These are phyloP conservation scores for Stromatinia cepivora DNA, from an alignment of 2,329 filamentous ascomycete genomes.

Conservation along the genomic window DNA sequence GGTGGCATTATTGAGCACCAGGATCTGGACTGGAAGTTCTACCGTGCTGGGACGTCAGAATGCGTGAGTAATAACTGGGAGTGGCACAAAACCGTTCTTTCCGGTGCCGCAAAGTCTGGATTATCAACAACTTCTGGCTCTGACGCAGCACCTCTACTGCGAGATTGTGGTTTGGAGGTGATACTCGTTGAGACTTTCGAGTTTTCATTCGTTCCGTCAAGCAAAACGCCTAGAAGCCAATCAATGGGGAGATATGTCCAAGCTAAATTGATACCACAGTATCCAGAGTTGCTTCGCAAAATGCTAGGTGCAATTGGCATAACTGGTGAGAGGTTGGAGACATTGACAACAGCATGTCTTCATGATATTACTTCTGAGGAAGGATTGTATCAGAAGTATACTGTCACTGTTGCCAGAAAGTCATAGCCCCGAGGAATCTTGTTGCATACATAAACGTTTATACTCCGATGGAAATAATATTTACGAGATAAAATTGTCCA, in stretches of 20 bases:
- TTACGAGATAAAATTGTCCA: background rate
- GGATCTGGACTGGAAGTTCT: constrained; percentile 23
- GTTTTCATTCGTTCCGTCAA: constrained; percentile 16
- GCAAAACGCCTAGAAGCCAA: constrained; percentile 14
- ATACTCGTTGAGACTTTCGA: constrained; percentile 13
- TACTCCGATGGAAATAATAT: background rate
- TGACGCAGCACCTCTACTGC: background rate
- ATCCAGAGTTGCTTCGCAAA: constrained; percentile 17
- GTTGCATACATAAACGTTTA: background rate
- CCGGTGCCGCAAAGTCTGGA: background rate
- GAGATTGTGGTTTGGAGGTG: constrained; percentile 7
- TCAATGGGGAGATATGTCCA: constrained; percentile 21
- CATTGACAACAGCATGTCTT: constrained; percentile 17
- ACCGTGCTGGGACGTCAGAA: constrained; percentile 12
- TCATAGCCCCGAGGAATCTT: background rate
- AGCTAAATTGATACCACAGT: constrained; percentile 21
- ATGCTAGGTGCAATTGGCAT: constrained; percentile 9
- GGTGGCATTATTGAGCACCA: constrained; percentile 21
- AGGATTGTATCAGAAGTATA: constrained; percentile 21
- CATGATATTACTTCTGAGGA: constrained; percentile 14
- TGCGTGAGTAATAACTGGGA: constrained; percentile 16
- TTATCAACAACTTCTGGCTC: constrained; percentile 12
- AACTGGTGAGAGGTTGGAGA: constrained; percentile 9
- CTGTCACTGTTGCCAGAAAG: constrained; percentile 21
- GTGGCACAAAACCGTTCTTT: constrained; percentile 15